A percentile compares a stretch with the other conserved stretches of the same genome.
Conservation (phyloP, 2,329 filamentous ascomycete genomes). For the Penicillium psychrosexuale region DNA sequence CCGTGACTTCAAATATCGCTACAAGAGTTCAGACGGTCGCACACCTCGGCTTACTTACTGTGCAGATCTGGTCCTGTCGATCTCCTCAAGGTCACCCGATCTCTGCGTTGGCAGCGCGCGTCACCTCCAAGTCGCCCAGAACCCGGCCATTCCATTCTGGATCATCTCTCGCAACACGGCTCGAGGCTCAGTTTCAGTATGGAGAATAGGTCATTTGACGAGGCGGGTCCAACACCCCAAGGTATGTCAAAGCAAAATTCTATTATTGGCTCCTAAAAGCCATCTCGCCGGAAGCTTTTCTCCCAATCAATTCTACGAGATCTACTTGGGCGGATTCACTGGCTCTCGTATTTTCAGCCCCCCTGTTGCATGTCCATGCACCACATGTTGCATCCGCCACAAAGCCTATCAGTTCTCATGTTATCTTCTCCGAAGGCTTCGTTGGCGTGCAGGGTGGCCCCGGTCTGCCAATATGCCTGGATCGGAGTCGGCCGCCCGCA, state of each 20-base stretch:
- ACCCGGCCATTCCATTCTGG: slow-evolving; percentile 6
- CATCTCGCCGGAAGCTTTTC: slow-evolving; percentile 4
- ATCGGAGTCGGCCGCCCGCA: slow-evolving; percentile 23
- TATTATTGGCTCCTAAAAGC: slow-evolving; percentile 5
- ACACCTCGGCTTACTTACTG: slow-evolving; percentile 17
- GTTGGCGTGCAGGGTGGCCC: slow-evolving; percentile 1
- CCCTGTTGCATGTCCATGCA: slow-evolving; percentile 11
- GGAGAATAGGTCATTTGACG: slow-evolving; percentile 23
- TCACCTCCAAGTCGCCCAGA: slow-evolving; percentile 13
- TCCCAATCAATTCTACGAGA: slow-evolving; percentile 10
- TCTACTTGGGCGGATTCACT: slow-evolving; percentile 8
- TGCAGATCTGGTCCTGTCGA: slow-evolving; percentile 29
- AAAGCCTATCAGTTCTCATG: slow-evolving; percentile 12
- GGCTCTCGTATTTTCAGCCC: slow-evolving; percentile 8
- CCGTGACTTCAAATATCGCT: neutral
- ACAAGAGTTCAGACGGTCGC: slow-evolving; percentile 2
- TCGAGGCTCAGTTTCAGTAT: slow-evolving; percentile 10
- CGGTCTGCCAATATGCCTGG: slow-evolving; percentile 1
- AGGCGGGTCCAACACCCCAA: slow-evolving; percentile 20
- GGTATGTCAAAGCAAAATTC: slow-evolving; percentile 14
- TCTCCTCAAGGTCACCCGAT: slow-evolving; percentile 34
- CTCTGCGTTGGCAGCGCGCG: slow-evolving; percentile 35
- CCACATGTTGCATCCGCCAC: slow-evolving; percentile 11
- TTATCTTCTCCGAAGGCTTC: neutral
- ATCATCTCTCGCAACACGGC: neutral